These are phyloP conservation scores for Rhytidiadelphus loreus DNA, from an alignment of 225 moss, liverwort and hornwort species.

Conservation along the genomic window DNA sequence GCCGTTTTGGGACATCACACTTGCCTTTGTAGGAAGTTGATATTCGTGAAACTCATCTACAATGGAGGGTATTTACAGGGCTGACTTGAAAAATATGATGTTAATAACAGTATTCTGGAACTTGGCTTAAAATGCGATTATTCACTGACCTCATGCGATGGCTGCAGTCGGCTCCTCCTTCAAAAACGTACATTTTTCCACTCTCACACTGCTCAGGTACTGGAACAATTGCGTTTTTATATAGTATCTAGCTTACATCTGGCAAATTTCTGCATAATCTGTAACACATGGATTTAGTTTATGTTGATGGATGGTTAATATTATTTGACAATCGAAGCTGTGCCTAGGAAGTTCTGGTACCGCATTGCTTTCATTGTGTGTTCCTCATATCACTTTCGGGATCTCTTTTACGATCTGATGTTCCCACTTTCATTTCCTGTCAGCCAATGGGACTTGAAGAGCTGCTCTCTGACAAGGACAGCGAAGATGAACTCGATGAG, in stretches of 20 bases:
- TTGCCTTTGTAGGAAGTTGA: not conserved
- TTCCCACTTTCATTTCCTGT: not conserved
- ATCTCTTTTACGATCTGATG: not conserved
- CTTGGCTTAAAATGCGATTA: not conserved
- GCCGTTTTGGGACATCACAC: not conserved
- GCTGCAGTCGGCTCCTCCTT: constrained; percentile 58
- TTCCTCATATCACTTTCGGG: not conserved
- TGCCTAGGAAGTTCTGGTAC: not conserved
- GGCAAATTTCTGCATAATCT: not conserved
- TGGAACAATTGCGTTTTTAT: not conserved
- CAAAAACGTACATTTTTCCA: constrained; percentile 84
- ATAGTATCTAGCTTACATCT: not conserved
- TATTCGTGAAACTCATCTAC: not conserved
- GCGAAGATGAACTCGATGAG: constrained; percentile 89
- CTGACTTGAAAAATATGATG: not conserved
- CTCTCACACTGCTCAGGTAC: constrained; percentile 96
- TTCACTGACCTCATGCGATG: not conserved
- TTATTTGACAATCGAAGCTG: not conserved
- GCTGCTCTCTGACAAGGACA: constrained; percentile 81
- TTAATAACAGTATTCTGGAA: not conserved
- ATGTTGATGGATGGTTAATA: not conserved
- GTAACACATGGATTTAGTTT: not conserved
- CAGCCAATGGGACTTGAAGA: constrained; percentile 91
- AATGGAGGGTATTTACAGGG: not conserved
- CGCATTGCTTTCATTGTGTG: not conserved